These are phyloP conservation scores for Moesziomyces sp. DNA, from an alignment of 1,284 basidiomycete species.

Conservation along the genomic window DNA sequence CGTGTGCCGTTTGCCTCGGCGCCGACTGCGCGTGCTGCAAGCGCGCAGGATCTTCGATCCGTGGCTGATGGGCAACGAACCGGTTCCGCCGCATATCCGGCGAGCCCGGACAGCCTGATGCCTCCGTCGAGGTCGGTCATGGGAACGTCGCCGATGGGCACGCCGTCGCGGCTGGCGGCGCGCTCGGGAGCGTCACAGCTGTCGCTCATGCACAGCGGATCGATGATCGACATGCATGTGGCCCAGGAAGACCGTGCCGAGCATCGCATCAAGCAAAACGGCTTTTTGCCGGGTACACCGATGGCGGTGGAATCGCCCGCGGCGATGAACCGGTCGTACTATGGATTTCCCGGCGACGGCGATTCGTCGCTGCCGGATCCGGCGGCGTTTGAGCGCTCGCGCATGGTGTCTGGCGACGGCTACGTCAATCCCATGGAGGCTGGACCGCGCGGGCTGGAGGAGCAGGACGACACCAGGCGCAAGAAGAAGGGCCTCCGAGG, in stretches of 20 bases:
- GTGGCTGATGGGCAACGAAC: slow-evolving; percentile 36
- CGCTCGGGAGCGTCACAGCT: slow-evolving; percentile 52
- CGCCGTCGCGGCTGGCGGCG: slow-evolving; percentile 29
- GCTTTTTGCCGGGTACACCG: slow-evolving; percentile 51
- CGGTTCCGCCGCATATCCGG: slow-evolving; percentile 23
- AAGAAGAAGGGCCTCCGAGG: slow-evolving; percentile 58
- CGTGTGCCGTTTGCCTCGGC: slow-evolving; percentile 24
- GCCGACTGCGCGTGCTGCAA: slow-evolving; percentile 47
- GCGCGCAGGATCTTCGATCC: slow-evolving; percentile 51
- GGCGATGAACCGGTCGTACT: slow-evolving; percentile 45
- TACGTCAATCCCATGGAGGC: slow-evolving; percentile 48
- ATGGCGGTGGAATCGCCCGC: slow-evolving; percentile 40
- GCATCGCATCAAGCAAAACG: slow-evolving; percentile 54
- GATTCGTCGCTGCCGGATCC: slow-evolving; percentile 37
- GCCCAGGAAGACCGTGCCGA: slow-evolving; percentile 59
- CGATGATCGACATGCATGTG: slow-evolving; percentile 70
- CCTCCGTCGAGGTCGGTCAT: slow-evolving; percentile 57
- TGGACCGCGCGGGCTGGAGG: slow-evolving; percentile 33
- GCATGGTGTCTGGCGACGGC: slow-evolving; percentile 39
- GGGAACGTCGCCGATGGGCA: slow-evolving; percentile 43
- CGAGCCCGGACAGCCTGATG: slow-evolving; percentile 46
- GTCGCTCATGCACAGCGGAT: slow-evolving; percentile 67
- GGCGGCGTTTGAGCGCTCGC: slow-evolving; percentile 32
- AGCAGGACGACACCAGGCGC: slow-evolving; percentile 33
- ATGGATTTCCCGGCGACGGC: slow-evolving; percentile 58